Conservation (phyloP, 306 rosid genomes). For the Dryas octopetala region DNA sequence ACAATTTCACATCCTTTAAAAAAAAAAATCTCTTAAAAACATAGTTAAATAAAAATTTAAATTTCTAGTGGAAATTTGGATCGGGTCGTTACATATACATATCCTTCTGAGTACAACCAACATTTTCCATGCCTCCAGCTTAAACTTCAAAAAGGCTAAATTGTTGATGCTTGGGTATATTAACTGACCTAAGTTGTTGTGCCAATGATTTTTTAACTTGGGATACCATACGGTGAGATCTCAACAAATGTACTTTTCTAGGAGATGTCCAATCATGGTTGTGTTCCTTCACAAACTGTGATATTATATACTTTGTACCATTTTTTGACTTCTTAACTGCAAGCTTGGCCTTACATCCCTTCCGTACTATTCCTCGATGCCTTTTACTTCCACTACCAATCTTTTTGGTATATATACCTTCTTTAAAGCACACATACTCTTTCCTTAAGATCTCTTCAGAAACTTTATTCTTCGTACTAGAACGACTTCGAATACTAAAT, state of each 20-base stretch:
- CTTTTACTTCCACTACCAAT: background rate
- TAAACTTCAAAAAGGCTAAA: background rate
- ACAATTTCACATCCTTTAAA: too few relatives aligned
- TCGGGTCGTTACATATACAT: too few relatives aligned
- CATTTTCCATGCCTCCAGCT: background rate
- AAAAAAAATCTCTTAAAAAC: too few relatives aligned
- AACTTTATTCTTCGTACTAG: background rate
- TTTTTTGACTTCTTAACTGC: background rate
- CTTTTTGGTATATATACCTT: background rate
- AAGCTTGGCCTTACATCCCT: background rate
- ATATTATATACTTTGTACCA: background rate
- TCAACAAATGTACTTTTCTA: background rate
- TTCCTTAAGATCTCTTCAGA: background rate
- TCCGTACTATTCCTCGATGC: background rate
- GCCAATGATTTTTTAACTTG: background rate
- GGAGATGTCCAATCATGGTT: background rate
- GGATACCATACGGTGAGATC: background rate
- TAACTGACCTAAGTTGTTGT: background rate
- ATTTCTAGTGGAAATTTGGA: too few relatives aligned
- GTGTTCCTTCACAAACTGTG: background rate
- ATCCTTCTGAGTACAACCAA: background rate
- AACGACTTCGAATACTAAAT: background rate
- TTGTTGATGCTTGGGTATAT: background rate
- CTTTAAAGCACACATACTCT: background rate
- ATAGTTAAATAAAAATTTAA: too few relatives aligned